Evolutionary conservation across 139 green algal species (phyloP).

Genomic region (Asterochloris sp.): DNA sequence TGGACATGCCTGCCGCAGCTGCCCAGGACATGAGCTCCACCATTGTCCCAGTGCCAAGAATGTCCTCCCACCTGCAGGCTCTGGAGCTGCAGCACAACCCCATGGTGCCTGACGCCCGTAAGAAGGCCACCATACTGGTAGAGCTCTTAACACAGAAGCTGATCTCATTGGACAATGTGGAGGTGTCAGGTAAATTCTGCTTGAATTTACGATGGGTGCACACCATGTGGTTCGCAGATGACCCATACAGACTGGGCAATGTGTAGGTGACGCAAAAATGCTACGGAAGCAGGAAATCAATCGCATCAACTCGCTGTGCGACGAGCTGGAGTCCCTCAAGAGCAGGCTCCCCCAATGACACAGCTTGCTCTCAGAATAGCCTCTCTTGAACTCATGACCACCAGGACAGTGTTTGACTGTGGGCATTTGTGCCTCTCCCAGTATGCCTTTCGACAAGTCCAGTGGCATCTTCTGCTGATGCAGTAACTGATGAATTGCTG

Average conservation of each 20-base stretch:
- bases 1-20: neutral
- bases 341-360: too few species aligned
- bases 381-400: too few species aligned
- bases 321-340: constrained; percentile 17
- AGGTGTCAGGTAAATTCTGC: neutral
- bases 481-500: too few species aligned
- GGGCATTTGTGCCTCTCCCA: too few species aligned
- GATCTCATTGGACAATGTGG: constrained; percentile 19
- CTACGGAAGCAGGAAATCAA: constrained; percentile 21
- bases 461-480: too few species aligned
- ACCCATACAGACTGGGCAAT: neutral
- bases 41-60: neutral
- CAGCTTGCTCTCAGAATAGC: too few species aligned
- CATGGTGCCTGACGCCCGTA: neutral
- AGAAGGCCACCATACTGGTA: neutral
- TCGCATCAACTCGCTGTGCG: constrained; percentile 17
- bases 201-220: neutral
- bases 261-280: constrained; percentile 5
- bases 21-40: neutral
- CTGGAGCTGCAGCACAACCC: neutral
- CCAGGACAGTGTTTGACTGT: too few species aligned
- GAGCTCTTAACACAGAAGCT: constrained; percentile 25
- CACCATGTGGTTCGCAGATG: neutral
- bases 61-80: neutral
- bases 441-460: too few species aligned